Conservation (phyloP, 1,284 basidiomycete species). For the Cutaneotrichosporon sp. region DNA sequence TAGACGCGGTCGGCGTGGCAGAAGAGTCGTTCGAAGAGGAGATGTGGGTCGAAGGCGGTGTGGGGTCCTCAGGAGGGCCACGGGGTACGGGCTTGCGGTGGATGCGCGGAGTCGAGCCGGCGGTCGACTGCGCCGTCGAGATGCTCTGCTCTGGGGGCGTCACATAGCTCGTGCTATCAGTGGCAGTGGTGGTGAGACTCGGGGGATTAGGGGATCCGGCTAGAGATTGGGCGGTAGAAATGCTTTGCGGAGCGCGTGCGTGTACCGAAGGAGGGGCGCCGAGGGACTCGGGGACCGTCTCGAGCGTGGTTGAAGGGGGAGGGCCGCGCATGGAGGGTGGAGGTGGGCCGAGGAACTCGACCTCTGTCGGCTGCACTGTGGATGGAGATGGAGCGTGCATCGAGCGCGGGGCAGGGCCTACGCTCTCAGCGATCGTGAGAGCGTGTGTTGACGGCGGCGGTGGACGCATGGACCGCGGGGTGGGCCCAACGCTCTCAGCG, state of each 20-base stretch:
- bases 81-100: constrained; percentile 33
- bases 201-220: neutral
- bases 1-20: constrained; percentile 2
- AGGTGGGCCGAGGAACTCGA: constrained; percentile 8
- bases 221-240: constrained; percentile 36
- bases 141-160: neutral
- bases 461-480: neutral
- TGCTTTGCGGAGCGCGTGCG: constrained; percentile 14
- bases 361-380: constrained; percentile 4
- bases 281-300: constrained; percentile 2
- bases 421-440: constrained; percentile 5
- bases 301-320: constrained; percentile 3
- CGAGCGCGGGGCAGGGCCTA: constrained; percentile 4
- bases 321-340: neutral
- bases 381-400: neutral
- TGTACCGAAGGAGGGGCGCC: constrained; percentile 4
- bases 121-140: neutral
- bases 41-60: constrained; percentile 2
- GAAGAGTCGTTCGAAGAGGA: neutral
- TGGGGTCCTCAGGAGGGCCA: neutral
- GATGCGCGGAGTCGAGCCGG: constrained; percentile 19
- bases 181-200: neutral
- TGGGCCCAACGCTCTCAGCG: constrained; percentile 4
- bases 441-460: neutral
- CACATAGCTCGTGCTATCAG: neutral